phyloP scores from a whole-genome alignment of 305 asterid genomes.

The Plantago coronopus region DNA sequence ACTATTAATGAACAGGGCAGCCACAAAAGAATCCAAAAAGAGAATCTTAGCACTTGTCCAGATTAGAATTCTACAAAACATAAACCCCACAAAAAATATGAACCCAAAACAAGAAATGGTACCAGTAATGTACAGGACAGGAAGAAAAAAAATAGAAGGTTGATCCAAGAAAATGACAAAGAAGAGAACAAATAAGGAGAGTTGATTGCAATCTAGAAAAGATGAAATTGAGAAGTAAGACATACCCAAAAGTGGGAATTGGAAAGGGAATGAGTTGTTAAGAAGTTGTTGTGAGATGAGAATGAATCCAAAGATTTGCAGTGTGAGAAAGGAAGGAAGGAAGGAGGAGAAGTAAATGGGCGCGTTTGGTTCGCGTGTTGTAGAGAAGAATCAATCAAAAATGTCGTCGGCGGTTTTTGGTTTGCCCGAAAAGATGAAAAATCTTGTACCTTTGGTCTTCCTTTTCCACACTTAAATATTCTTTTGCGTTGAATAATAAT shows the following conservation, averaged over 20 bases:
- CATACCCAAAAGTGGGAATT: background rate
- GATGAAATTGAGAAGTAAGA: background rate
- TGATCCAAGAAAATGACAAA: background rate
- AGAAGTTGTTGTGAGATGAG: background rate
- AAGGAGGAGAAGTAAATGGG: no score
- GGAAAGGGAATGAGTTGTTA: background rate
- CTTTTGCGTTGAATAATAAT: no score
- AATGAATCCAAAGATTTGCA: no score
- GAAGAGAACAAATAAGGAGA: background rate
- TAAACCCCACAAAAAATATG: background rate
- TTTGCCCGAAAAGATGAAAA: no score
- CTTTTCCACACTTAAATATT: no score
- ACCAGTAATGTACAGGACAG: background rate
- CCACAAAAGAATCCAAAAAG: background rate
- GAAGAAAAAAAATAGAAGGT: background rate
- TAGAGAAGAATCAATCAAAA: no score
- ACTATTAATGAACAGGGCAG: background rate
- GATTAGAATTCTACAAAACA: background rate
- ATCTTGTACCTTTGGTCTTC: no score
- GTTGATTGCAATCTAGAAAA: background rate
- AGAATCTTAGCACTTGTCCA: background rate
- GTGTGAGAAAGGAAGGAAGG: no score
- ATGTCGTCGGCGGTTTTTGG: no score
- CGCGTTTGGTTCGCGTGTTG: no score
- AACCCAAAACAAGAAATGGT: background rate